These are phyloP conservation scores for Mrakia gelida DNA, from an alignment of 768 basidiomycete genomes.

Conservation along the genomic window DNA sequence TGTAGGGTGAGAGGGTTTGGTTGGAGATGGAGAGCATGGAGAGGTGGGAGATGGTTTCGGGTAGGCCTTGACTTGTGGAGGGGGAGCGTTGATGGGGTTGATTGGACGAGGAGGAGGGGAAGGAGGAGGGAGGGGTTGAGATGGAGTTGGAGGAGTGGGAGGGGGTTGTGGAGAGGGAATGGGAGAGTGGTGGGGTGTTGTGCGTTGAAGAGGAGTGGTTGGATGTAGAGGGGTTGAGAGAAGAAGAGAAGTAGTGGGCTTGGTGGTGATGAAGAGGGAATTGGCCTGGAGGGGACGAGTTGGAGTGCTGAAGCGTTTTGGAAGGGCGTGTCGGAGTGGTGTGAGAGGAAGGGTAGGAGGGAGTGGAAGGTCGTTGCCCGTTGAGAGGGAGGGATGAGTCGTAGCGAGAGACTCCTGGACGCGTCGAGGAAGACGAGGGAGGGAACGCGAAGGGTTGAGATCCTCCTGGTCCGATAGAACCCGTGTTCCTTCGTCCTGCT, in stretches of 20 bases:
- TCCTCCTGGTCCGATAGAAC: constrained; percentile 5
- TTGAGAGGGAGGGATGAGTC: neutral
- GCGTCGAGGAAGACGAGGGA: neutral
- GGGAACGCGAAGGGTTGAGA: constrained; percentile 18
- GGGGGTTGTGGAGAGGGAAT: constrained; percentile 22
- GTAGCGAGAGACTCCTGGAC: constrained; percentile 3
- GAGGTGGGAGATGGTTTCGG: constrained; percentile 81
- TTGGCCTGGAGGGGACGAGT: neutral
- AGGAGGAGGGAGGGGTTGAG: constrained; percentile 3
- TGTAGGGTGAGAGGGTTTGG: constrained; percentile 91
- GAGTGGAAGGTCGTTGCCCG: neutral
- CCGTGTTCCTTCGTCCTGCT: neutral
- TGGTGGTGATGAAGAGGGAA: neutral
- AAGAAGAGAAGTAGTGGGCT: neutral
- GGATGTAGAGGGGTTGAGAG: constrained; percentile 6
- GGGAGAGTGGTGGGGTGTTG: constrained; percentile 23
- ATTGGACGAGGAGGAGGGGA: neutral
- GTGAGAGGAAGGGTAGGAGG: constrained; percentile 1
- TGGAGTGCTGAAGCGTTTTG: neutral
- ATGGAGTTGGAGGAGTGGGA: constrained; percentile 13
- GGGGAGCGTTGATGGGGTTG: constrained; percentile 18
- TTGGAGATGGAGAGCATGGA: constrained; percentile 82
- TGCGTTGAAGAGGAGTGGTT: constrained; percentile 13
- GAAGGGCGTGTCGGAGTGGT: neutral
- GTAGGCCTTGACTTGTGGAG: constrained; percentile 62